Evolutionary conservation across 495 filamentous ascomycete species (phyloP), one percentile per base, ranked within the genome.

Genomic region (Arthonia radiata): DNA sequence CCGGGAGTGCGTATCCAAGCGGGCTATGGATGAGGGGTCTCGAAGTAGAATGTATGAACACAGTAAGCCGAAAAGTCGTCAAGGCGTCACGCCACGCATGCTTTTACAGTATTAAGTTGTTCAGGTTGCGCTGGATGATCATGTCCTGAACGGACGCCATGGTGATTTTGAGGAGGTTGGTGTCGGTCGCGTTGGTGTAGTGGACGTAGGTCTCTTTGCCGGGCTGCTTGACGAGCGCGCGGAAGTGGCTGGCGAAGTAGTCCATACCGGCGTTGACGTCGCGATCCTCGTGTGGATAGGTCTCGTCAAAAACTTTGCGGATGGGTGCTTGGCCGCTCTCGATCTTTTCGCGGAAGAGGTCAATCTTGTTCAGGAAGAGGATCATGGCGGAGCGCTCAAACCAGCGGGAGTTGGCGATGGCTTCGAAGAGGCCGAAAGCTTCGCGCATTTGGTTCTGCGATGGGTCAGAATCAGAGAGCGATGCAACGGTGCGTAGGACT

Each of bases 361-460:
- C 86, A 50, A 92, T 92, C 61, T 97, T 97, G 68, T 97, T 97
- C 31, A 97, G 59, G 57, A 97, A 97, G 21, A 97, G 65, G 34
- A 97, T 97, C 40, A 97, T 77, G 11, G 86, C 74, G 23, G 86
- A 90, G 37, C 75, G 77, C 38, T 80, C 73, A 51, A 97, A 97
- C 83, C 89, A 97, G 39, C 89, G 73, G 13, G 81, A 90, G 42
- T 93, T 93, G 43, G 79, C 79, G 37, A 97, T 81, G 6, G 79
- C 90, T 50, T 97, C 86, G 52, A 92, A 97, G 11, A 97, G 62
- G 69, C 92, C 93, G 33, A 97, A 61, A 3, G 86, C 89, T 51
- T 97, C 86, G 50, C 91, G 83, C 86, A 97, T 97, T 83, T 93
- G 86, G 43, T 97, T 97, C 82, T 92, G 41, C n/a, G 7, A 5